Conservation (phyloP, 768 basidiomycete species). For the Auriculariales sp. region DNA sequence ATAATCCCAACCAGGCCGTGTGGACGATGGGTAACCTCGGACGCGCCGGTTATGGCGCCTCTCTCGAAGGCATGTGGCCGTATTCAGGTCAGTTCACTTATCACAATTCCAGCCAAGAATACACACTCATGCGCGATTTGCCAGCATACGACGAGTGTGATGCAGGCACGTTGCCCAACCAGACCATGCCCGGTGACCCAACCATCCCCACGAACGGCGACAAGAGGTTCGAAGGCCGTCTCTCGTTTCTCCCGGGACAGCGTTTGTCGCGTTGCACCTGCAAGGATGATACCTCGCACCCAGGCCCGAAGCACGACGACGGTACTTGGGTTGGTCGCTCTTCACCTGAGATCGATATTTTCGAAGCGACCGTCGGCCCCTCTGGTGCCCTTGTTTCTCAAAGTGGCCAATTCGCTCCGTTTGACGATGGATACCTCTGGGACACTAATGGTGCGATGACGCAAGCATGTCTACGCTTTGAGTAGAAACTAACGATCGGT, state of each 20-base stretch:
- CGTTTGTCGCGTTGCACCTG: constrained; percentile 83
- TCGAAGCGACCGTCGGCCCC: constrained; percentile 46
- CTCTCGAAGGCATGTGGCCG: constrained; percentile 51
- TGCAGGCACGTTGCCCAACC: constrained; percentile 78
- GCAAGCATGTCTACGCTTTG: too few species aligned
- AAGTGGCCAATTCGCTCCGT: constrained; percentile 74
- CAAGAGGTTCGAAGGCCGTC: constrained; percentile 27
- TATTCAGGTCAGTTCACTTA: constrained; percentile 4
- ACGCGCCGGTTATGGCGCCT: constrained; percentile 63
- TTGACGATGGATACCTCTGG: constrained; percentile 61
- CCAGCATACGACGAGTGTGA: constrained; percentile 85
- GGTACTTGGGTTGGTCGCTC: constrained; percentile 69
- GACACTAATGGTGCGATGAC: constrained; percentile 42
- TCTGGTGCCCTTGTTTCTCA: constrained; percentile 56
- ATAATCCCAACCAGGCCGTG: constrained; percentile 20
- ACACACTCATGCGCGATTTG: too few species aligned
- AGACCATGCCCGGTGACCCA: constrained; percentile 57
- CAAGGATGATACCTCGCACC: constrained; percentile 57
- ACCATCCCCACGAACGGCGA: constrained; percentile 52
- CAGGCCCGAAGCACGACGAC: constrained; percentile 66
- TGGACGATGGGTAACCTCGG: constrained; percentile 80
- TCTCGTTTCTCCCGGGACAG: constrained; percentile 84
- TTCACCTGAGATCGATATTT: constrained; percentile 83
- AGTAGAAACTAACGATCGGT: too few species aligned
- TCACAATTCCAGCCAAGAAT: constrained; percentile 3